Evolutionary conservation across 192 early-diverging fungal genomes (phyloP), one percentile per base, ranked within the genome.

Genomic region (Coemansia sp.): DNA sequence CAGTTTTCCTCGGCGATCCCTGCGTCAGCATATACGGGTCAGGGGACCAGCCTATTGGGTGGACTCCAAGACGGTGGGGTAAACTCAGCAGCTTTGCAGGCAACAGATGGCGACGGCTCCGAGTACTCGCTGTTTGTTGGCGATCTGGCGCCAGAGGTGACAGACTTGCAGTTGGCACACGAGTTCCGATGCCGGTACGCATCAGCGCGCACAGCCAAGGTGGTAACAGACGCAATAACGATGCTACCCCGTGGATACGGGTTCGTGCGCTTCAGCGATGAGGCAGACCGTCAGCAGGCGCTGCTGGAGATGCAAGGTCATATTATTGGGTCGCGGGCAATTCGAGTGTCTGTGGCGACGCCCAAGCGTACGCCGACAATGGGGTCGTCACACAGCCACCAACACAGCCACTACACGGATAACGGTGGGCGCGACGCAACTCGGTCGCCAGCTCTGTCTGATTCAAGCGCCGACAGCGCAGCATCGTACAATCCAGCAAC

Each of bases 101-200:
- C 48, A 40, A 44, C 58, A 2, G 50, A 56, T 14, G 37, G 52
- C 28, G 74, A 86, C 14, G 86, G 82, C 12, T 88, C 89, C 24
- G 95, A 98, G 74, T 94, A 83, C 68, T 90, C 90, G 36, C 83
- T 98, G 17, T 98, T 98, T 87, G 97, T 98, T 12, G 97, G 97
- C 51, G 97, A 98, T 74, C 79, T 98, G 64, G 90, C 88, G 14
- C 84, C 90, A 42, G 93, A 97, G 63, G 92, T 95, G 1, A 93
- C 86, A 55, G 97, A 98, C 73, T 42, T 67, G 14, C 67, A 66
- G 64, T 55, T 79, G 18, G 79, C 89, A 84, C 82, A 86, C 64
- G 83, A 87, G 54, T 97, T 98, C 81, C 87, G 90, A 66, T 81
- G 86, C 64, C 77, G 91, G 53, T 98, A 96, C 78, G 65, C 82